Conservation (phyloP, 495 filamentous ascomycete species). For the Paragyromitra xinjiangensis region DNA sequence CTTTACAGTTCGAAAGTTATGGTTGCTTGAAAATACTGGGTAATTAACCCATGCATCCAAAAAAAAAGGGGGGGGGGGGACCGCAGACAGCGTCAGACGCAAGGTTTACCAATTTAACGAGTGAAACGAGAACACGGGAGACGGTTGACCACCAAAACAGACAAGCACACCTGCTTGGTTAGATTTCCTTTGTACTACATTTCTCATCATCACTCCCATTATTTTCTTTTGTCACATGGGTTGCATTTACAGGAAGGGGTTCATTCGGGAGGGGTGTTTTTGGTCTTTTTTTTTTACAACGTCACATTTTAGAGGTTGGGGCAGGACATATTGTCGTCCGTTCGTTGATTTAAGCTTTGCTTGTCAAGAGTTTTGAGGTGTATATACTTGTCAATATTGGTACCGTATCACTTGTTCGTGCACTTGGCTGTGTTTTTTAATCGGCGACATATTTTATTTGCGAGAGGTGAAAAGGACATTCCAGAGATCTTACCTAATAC, state of each 20-base stretch:
- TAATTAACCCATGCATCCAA: not conserved
- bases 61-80: not conserved
- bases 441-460: not conserved
- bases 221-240: conserved; percentile 32
- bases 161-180: conserved; percentile 32
- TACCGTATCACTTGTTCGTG: not conserved
- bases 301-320: conserved; percentile 26
- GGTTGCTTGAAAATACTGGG: conserved; percentile 40
- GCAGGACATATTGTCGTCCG: conserved; percentile 21
- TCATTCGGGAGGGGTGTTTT: conserved; percentile 39
- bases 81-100: not conserved
- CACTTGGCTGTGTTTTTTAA: conserved; percentile 3
- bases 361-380: conserved; percentile 34
- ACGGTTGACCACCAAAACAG: conserved; percentile 17
- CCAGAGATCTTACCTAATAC: conserved; percentile 7
- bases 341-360: conserved; percentile 18
- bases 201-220: conserved; percentile 24
- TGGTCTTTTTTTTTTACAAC: conserved; percentile 15
- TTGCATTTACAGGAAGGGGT: conserved; percentile 33
- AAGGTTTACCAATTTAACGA: conserved; percentile 30
- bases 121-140: conserved; percentile 33
- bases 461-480: not conserved
- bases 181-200: conserved; percentile 44
- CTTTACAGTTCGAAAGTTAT: conserved; percentile 57
- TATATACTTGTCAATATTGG: conserved; percentile 15